Percentiles rank a stretch among this genome's conserved stretches.
Evolutionary conservation across 2,329 filamentous ascomycete species (phyloP).

Genomic region (Coleophoma cylindrospora): DNA sequence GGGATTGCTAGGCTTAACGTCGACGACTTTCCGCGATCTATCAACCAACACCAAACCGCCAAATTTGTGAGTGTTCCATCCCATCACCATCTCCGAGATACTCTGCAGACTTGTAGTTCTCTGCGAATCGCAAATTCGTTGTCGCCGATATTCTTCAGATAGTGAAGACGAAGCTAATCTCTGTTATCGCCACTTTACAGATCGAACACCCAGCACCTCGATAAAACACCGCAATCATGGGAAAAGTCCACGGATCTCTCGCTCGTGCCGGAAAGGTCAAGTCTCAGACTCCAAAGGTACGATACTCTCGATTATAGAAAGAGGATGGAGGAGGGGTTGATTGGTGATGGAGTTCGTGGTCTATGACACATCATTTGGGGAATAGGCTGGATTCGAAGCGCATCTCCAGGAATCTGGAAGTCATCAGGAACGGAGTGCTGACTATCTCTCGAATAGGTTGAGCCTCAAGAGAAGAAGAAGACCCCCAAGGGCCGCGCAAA

Average conservation of each 20-base stretch:
- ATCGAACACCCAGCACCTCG: constrained; percentile 20
- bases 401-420: too few relatives aligned
- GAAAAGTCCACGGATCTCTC: constrained; percentile 91
- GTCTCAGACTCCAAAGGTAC: constrained; percentile 89
- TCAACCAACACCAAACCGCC: neutral
- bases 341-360: neutral
- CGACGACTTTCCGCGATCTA: neutral
- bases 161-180: constrained; percentile 8
- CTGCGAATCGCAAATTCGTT: neutral
- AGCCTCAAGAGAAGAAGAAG: constrained; percentile 94
- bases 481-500: constrained; percentile 93
- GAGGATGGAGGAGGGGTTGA: constrained; percentile 3
- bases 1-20: neutral
- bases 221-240: constrained; percentile 58
- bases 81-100: neutral
- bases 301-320: constrained; percentile 27
- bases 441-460: constrained; percentile 53
- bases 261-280: constrained; percentile 98
- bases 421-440: constrained; percentile 12
- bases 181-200: constrained; percentile 15
- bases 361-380: too few relatives aligned
- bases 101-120: neutral
- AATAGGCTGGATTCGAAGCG: too few relatives aligned
- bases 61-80: neutral
- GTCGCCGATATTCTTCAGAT: neutral